These are phyloP conservation scores for Chloranthus sessilifolius DNA, from an alignment of 164 flowering plant genomes.

Conservation along the genomic window DNA sequence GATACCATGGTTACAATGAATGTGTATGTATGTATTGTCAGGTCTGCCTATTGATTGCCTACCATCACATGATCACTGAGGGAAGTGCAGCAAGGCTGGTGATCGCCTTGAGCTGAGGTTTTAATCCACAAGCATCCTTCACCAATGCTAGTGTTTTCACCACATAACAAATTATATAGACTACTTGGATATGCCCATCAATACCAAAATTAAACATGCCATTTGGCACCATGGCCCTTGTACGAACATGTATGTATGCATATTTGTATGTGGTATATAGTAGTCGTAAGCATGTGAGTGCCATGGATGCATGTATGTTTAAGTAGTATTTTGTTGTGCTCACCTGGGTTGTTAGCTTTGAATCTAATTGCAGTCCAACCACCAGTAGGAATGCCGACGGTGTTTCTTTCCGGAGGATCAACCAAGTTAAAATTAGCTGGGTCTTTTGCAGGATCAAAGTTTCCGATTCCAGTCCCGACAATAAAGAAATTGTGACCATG, in stretches of 20 bases:
- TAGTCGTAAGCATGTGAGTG: neutral
- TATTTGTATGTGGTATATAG: neutral
- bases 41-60: too few species aligned
- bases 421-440: conserved; percentile 53
- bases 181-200: too few species aligned
- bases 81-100: too few species aligned
- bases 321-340: neutral
- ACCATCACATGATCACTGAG: too few species aligned
- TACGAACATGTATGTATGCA: neutral
- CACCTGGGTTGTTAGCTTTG: conserved; percentile 73
- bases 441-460: conserved; percentile 40
- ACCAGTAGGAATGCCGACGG: conserved; percentile 66
- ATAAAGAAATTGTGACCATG: conserved; percentile 56
- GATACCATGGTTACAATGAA: too few species aligned
- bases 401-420: conserved; percentile 71
- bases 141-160: too few species aligned
- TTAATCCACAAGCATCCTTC: too few species aligned
- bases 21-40: neutral
- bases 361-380: conserved; percentile 76
- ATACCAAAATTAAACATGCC: too few species aligned
- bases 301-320: neutral
- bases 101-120: too few species aligned
- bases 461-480: conserved; percentile 47
- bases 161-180: too few species aligned
- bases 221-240: neutral